phyloP scores from a whole-genome alignment of 768 basidiomycete species.

The Boletales sp. region DNA sequence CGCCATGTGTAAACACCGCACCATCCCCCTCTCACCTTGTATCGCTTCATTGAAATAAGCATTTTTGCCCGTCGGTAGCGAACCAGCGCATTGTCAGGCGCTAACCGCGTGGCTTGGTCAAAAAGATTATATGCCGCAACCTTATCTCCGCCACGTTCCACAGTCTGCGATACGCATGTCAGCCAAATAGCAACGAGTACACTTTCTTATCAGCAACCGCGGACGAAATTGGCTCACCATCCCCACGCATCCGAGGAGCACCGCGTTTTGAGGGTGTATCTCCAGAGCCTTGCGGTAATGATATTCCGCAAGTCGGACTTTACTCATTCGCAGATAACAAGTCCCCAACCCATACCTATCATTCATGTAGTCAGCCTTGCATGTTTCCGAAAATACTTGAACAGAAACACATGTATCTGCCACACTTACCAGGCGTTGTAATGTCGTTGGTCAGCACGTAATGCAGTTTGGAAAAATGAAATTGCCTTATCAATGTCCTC shows the following conservation, averaged over 20 bases:
- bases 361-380: constrained; percentile 25
- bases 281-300: constrained; percentile 90
- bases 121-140: constrained; percentile 75
- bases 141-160: constrained; percentile 80
- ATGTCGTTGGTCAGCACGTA: constrained; percentile 88
- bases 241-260: constrained; percentile 93
- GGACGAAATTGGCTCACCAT: constrained; percentile 63
- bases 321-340: constrained; percentile 93
- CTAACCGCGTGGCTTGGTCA: constrained; percentile 72
- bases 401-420: background rate
- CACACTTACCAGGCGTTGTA: constrained; percentile 93
- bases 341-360: constrained; percentile 97
- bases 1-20: constrained; percentile 20
- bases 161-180: constrained; percentile 53
- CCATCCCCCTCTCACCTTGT: constrained; percentile 53
- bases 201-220: constrained; percentile 18
- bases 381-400: background rate
- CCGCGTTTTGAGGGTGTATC: constrained; percentile 93
- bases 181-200: constrained; percentile 2
- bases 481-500: constrained; percentile 93
- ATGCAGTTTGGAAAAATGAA: constrained; percentile 86
- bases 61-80: constrained; percentile 93
- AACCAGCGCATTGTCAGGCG: constrained; percentile 89
- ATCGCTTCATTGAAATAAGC: constrained; percentile 78
- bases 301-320: constrained; percentile 90